Conservation (phyloP, 495 filamentous ascomycete species). For the Talaromyces ruber region DNA sequence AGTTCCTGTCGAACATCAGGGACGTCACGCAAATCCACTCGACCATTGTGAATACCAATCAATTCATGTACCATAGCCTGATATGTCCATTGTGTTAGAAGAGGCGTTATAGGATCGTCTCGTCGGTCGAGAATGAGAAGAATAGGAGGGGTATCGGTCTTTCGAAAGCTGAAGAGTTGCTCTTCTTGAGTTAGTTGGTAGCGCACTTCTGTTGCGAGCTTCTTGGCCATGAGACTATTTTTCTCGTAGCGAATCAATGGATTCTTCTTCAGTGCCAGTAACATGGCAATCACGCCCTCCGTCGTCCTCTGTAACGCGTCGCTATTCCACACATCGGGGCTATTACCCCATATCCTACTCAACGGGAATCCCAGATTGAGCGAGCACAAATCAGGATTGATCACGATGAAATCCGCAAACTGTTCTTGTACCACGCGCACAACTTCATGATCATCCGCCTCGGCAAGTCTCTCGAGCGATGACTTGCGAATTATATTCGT, state of each 20-base stretch:
- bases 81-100: conserved; percentile 97
- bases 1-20: conserved; percentile 87
- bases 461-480: conserved; percentile 84
- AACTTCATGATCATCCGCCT: conserved; percentile 97
- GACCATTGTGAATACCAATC: conserved; percentile 85
- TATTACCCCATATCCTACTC: conserved; percentile 64
- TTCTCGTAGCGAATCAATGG: conserved; percentile 91
- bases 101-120: conserved; percentile 92
- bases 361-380: conserved; percentile 66
- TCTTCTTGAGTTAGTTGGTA: conserved; percentile 95
- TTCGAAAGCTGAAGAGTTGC: conserved; percentile 93
- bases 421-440: conserved; percentile 88
- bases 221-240: conserved; percentile 83
- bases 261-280: conserved; percentile 90
- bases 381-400: conserved; percentile 90
- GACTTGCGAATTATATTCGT: conserved; percentile 97
- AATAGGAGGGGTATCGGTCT: conserved; percentile 89
- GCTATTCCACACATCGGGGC: conserved; percentile 81
- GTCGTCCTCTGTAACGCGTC: conserved; percentile 76
- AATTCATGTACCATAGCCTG: conserved; percentile 98
- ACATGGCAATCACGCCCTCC: conserved; percentile 73
- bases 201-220: conserved; percentile 82
- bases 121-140: conserved; percentile 83
- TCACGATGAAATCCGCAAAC: conserved; percentile 89
- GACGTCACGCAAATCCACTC: conserved; percentile 78